These are phyloP conservation scores for Boletales sp. DNA, from an alignment of 768 basidiomycete species.

Conservation along the genomic window DNA sequence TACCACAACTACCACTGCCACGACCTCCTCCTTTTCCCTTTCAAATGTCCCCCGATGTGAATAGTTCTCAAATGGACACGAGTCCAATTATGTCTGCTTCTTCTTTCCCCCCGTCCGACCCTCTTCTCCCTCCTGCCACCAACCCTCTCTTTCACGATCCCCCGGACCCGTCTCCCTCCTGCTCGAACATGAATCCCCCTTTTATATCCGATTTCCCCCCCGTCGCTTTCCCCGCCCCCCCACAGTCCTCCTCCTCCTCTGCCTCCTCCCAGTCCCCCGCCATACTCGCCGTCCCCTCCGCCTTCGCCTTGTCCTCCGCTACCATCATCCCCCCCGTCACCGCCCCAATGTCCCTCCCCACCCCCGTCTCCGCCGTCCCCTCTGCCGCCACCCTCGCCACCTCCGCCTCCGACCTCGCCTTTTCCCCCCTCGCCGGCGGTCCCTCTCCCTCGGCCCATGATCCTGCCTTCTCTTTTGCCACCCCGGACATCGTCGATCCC, in stretches of 20 bases:
- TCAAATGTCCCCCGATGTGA: constrained; percentile 11
- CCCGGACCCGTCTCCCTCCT: not conserved
- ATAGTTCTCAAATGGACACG: constrained; percentile 16
- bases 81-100: not conserved
- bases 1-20: no score
- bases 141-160: constrained; percentile 1
- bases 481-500: constrained; percentile 22
- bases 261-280: constrained; percentile 32
- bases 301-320: constrained; percentile 10
- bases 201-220: constrained; percentile 42
- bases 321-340: constrained; percentile 1
- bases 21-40: not conserved
- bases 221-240: constrained; percentile 36
- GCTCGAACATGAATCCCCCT: constrained; percentile 27
- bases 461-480: constrained; percentile 21
- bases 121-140: constrained; percentile 8
- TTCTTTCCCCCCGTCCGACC: constrained; percentile 5
- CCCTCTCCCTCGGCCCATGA: constrained; percentile 14
- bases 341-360: not conserved
- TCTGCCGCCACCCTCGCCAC: constrained; percentile 16
- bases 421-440: constrained; percentile 17
- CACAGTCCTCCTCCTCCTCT: not conserved
- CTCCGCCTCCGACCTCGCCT: constrained; percentile 23
- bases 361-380: constrained; percentile 14
- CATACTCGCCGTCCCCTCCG: constrained; percentile 35